phyloP scores from a whole-genome alignment of 2,329 filamentous ascomycete species.

The Trichoderma cornu-damae region DNA sequence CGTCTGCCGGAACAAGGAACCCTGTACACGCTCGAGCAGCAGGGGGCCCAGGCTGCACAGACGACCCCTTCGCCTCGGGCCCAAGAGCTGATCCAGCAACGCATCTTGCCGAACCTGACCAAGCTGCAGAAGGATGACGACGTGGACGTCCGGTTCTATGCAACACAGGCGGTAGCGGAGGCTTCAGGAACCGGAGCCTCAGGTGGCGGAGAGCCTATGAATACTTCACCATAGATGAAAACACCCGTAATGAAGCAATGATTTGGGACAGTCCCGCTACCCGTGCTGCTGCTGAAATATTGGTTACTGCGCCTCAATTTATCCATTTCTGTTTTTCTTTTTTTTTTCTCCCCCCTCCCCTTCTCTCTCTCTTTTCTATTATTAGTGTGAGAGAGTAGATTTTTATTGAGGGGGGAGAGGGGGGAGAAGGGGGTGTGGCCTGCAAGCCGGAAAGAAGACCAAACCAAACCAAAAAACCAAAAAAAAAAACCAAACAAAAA shows the following conservation, averaged over 20 bases:
- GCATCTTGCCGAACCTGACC: conserved; percentile 82
- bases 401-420: neutral
- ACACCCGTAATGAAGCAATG: conserved; percentile 47
- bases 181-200: conserved; percentile 38
- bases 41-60: conserved; percentile 53
- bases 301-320: neutral
- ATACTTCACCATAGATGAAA: conserved; percentile 58
- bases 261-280: conserved; percentile 40
- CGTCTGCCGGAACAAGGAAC: conserved; percentile 86
- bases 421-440: neutral
- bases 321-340: neutral
- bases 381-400: conserved; percentile 10
- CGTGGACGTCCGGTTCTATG: conserved; percentile 97
- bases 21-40: conserved; percentile 77
- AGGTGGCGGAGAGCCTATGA: conserved; percentile 54
- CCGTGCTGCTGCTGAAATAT: neutral
- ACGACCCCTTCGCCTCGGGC: conserved; percentile 63
- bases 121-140: conserved; percentile 97
- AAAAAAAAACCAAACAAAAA: neutral
- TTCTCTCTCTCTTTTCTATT: neutral
- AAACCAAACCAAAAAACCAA: neutral
- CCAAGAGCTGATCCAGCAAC: conserved; percentile 75
- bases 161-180: conserved; percentile 73
- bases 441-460: too few species aligned
- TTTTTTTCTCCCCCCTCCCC: too few species aligned